Percentiles rank a stretch among this genome's conserved stretches.
Conservation (phyloP, 2,329 filamentous ascomycete species). For the Alternaria panax region DNA sequence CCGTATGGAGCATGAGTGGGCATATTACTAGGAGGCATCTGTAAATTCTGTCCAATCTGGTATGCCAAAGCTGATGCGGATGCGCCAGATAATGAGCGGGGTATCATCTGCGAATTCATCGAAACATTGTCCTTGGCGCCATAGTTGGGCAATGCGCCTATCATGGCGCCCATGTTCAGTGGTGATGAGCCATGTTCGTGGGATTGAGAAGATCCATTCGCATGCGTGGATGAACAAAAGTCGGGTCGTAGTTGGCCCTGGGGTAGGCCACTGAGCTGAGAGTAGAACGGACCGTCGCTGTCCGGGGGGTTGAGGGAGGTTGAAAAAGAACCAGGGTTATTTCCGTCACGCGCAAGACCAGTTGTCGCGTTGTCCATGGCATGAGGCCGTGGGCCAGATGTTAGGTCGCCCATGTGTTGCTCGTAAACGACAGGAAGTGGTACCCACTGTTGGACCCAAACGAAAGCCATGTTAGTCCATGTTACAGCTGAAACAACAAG, state of each 20-base stretch:
- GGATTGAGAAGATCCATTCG: constrained; percentile 30
- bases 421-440: constrained; percentile 51
- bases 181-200: constrained; percentile 38
- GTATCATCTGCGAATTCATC: constrained; percentile 30
- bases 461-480: constrained; percentile 53
- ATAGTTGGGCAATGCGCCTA: constrained; percentile 48
- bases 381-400: constrained; percentile 39
- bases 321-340: constrained; percentile 24
- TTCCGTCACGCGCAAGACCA: constrained; percentile 38
- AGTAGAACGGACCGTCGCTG: constrained; percentile 46
- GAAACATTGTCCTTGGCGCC: constrained; percentile 27
- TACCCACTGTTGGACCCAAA: constrained; percentile 55
- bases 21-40: constrained; percentile 39
- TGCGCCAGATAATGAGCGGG: constrained; percentile 47
- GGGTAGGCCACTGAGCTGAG: constrained; percentile 46
- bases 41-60: constrained; percentile 50
- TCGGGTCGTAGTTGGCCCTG: constrained; percentile 40
- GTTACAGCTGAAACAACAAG: constrained; percentile 30
- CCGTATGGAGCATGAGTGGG: constrained; percentile 37
- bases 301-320: constrained; percentile 31
- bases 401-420: constrained; percentile 52
- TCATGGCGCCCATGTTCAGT: constrained; percentile 50
- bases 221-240: constrained; percentile 36
- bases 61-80: constrained; percentile 52
- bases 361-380: constrained; percentile 41